Evolutionary conservation across 306 rosid species (phyloP), one percentile per base, ranked within the genome.

Genomic region (Sesbania bispinosa): DNA sequence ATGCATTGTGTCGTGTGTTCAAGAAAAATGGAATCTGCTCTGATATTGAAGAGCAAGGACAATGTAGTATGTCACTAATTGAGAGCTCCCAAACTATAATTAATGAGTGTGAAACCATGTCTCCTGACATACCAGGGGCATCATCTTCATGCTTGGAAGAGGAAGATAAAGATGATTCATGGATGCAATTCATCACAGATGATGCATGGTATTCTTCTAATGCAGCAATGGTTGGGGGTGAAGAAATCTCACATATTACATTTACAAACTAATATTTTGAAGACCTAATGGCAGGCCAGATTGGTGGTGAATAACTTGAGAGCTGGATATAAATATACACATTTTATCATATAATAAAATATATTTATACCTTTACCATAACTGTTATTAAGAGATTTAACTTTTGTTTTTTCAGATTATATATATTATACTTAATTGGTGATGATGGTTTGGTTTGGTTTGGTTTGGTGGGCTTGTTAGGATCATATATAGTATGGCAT

Each of bases 1-100:
- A 87, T 69, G 98, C 98, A 62, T 72, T 94, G 75, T 94, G 98
- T 59, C 90, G 98, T 7, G 98, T 94, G 76, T 87, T 90, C 86
- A 94, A 94, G 97, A 94, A 94, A 86, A 94, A 90, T 69, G 98
- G 98, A 50, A 87, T 89, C n/a, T 86, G 97, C 68, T 73, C 96
- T 2, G 98, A 94, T 36, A 71, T 80, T 36, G 98, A 93, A 54
- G 88, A 84, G 75, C 85, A 79, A 74, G 95, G 88, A 4, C 98
- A 89, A 71, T 78, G 85, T 73, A 93, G 85, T 62, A 3, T 80
- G 59, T 64, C 93, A 26, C 73, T 77, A 16, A 80, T 79, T 36
- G 96, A 87, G 61, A 70, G 84, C 73, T 79, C 89, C 3, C 88
- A 87, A 67, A 83, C 82, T 72, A 63, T 81, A 19, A 72, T 74